Base-by-base conservation (phyloP, 2,329 filamentous ascomycete species). In the Penicillium crustosum region DNA sequence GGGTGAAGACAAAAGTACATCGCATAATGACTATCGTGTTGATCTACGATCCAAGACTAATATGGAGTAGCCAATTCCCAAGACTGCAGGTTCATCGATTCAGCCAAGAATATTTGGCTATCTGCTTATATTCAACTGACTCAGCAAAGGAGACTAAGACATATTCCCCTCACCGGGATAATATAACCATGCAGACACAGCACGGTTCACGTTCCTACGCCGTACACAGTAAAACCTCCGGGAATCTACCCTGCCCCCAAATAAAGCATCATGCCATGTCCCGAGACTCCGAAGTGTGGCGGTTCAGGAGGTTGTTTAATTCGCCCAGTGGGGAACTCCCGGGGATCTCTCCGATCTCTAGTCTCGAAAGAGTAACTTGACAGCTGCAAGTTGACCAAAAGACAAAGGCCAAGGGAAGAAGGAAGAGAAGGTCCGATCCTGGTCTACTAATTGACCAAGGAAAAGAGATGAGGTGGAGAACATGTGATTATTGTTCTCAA, bases 331-430 rank as follows among this genome's bases (percentile, higher is more conserved):
- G 63, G 49, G 61, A 62, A 61, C 58, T 49, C 41, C 64, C 60
- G 62, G 61, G 63, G 68, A 70, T 67, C 66, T 63, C 62, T 62
- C 70, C 68, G 70, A 71, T 63, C 64, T 64, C 59, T 65, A 66
- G 57, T 54, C 68, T 65, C 38, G 61, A 67, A 68, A 33, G 31
- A 63, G 68, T 57, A 68, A 65, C 54, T 65, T 73, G 69, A 71
- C 69, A 71, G 70, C 66, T 70, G 62, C 53, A 61, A 55, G 39
- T 55, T 57, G 38, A 61, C 50, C 39, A 36, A 53, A 53, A 36
- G 50, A 23, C n/a, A 33, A 58, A 55, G 53, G 62, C 33, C 15
- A 35, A 35, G 15, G 33, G 33, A 35, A 43, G 15, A 57, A 23
- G 44, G 41, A 55, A 53, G 36, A 6, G 29, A 29, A 38, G 53